phyloP scores from a whole-genome alignment of 768 basidiomycete species.

The Saitozyma podzolica region DNA sequence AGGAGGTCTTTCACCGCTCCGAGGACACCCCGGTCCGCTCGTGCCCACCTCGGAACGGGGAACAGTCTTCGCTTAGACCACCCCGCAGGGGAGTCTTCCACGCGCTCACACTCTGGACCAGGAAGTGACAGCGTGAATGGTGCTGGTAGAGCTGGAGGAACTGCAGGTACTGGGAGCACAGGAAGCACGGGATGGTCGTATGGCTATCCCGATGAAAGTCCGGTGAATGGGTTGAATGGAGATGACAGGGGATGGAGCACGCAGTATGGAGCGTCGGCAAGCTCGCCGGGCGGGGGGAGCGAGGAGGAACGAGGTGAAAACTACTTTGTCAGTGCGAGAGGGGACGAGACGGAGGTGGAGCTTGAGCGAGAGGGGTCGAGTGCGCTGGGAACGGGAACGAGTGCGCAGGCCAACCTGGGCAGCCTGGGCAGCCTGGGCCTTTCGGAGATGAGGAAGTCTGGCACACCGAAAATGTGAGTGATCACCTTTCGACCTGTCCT shows the following conservation, averaged over 20 bases:
- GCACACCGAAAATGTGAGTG: neutral
- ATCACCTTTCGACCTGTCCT: neutral
- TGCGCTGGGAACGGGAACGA: constrained; percentile 4
- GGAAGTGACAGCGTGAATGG: no score
- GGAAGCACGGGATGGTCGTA: neutral
- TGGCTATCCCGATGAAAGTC: constrained; percentile 12
- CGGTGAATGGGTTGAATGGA: neutral
- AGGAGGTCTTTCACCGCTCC: constrained; percentile 13
- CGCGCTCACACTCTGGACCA: neutral
- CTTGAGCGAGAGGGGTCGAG: constrained; percentile 5
- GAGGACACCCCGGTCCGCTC: neutral
- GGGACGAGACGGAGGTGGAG: constrained; percentile 34
- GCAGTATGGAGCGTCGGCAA: constrained; percentile 35
- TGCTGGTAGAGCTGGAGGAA: neutral
- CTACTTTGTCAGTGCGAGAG: constrained; percentile 21
- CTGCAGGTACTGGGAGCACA: neutral
- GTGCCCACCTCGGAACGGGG: neutral
- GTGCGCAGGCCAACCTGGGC: constrained; percentile 3
- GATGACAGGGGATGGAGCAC: constrained; percentile 13
- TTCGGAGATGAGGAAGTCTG: constrained; percentile 4
- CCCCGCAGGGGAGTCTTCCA: neutral
- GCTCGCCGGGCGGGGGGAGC: constrained; percentile 23
- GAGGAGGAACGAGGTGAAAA: constrained; percentile 20
- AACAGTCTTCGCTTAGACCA: neutral
- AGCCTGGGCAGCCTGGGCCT: neutral